Conservation (phyloP, 306 rosid species). For the Trifolium subterraneum region DNA sequence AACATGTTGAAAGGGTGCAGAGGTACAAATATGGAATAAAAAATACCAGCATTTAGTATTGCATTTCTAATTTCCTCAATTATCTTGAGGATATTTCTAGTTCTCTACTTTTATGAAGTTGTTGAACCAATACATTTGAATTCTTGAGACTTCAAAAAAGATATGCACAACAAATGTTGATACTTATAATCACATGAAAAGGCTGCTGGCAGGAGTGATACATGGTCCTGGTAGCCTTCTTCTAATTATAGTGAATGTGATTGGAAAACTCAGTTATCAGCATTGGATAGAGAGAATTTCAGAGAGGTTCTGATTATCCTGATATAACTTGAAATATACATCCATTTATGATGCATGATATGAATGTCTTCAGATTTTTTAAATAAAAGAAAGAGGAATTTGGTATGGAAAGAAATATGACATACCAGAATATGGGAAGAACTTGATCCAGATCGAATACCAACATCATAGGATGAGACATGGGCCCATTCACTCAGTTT, state of each 20-base stretch:
- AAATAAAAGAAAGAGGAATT: slow-evolving; percentile 18
- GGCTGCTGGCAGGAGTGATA: slow-evolving; percentile 6
- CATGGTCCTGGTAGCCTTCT: slow-evolving; percentile 27
- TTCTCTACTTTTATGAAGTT: slow-evolving; percentile 31
- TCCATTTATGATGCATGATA: slow-evolving; percentile 3
- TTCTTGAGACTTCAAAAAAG: not conserved
- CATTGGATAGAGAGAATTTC: not conserved
- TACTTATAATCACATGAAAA: slow-evolving; percentile 31
- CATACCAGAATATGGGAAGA: slow-evolving; percentile 88
- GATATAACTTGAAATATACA: slow-evolving; percentile 32
- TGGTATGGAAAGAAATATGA: slow-evolving; percentile 28
- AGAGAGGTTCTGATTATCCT: slow-evolving; percentile 15
- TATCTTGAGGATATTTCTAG: slow-evolving; percentile 32
- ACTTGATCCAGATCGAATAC: slow-evolving; percentile 88
- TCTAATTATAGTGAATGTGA: slow-evolving; percentile 28
- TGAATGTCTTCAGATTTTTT: slow-evolving; percentile 27
- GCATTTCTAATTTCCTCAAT: slow-evolving; percentile 29
- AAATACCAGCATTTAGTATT: slow-evolving; percentile 12
- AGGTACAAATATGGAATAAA: slow-evolving; percentile 12
- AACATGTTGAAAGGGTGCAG: slow-evolving; percentile 13
- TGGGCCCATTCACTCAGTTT: slow-evolving; percentile 98
- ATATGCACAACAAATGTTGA: slow-evolving; percentile 15
- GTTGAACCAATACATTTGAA: slow-evolving; percentile 18
- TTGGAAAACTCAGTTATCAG: not conserved
- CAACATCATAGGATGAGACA: slow-evolving; percentile 86